A percentile compares a stretch with the other conserved stretches of the same genome.
These are phyloP conservation scores for Phytophthora sp. DNA, from an alignment of 352 stramenopile genomes.

Conservation along the genomic window DNA sequence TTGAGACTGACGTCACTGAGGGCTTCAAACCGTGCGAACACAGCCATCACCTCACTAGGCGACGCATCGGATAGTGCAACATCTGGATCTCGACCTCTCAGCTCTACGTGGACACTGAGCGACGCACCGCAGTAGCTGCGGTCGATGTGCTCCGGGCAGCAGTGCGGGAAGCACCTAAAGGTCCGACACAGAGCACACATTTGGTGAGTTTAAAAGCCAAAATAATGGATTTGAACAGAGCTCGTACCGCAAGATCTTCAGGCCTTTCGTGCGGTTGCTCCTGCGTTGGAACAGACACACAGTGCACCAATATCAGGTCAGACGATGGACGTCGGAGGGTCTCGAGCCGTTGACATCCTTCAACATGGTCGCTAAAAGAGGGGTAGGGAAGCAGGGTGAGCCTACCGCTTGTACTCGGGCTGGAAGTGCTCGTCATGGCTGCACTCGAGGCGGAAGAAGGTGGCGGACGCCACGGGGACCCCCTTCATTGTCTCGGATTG, in stretches of 20 bases:
- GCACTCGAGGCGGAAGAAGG: conserved; percentile 7
- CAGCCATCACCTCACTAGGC: neutral
- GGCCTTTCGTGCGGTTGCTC: conserved; percentile 75
- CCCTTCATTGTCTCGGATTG: no score
- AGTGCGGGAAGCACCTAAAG: conserved; percentile 73
- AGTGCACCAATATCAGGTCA: no score
- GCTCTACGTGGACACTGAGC: no score
- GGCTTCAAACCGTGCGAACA: conserved; percentile 49
- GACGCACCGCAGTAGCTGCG: conserved; percentile 75
- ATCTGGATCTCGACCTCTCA: neutral
- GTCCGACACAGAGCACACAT: no score
- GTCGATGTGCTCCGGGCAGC: conserved; percentile 69
- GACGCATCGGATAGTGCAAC: neutral
- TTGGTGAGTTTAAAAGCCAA: no score
- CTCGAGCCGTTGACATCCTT: no score
- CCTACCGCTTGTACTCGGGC: conserved; percentile 69
- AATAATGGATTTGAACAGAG: no score
- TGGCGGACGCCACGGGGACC: neutral
- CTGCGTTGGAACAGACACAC: conserved; percentile 31
- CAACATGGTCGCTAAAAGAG: no score
- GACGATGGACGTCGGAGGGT: no score
- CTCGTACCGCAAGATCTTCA: conserved; percentile 80
- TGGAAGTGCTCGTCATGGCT: conserved; percentile 1
- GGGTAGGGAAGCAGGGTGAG: neutral
- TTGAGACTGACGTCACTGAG: conserved; percentile 41